These are phyloP conservation scores for Hymenoscyphus repandus DNA, from an alignment of 2,329 filamentous ascomycete species.

Conservation along the genomic window DNA sequence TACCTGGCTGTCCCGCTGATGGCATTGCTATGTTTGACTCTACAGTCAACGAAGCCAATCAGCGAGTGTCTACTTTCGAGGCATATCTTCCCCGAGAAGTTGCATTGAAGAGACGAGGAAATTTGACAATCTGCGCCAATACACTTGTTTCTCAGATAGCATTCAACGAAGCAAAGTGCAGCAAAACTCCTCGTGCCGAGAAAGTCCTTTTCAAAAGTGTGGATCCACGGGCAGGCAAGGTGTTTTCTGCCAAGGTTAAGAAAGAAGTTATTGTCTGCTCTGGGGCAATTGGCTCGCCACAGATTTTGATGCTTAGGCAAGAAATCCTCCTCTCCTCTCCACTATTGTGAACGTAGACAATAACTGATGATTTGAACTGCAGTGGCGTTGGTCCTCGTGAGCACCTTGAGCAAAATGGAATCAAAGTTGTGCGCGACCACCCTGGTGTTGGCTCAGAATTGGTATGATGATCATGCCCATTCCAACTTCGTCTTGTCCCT, in stretches of 20 bases:
- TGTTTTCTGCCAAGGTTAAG: conserved; percentile 1
- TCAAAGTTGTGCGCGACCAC: conserved; percentile 5
- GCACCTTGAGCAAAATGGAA: conserved; percentile 5
- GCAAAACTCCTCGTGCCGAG: not conserved
- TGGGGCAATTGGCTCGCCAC: conserved; percentile 6
- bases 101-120: conserved; percentile 2
- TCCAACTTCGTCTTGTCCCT: too few relatives aligned
- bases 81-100: conserved; percentile 8
- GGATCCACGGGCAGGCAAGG: not conserved
- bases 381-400: conserved; percentile 6
- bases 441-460: conserved; percentile 6
- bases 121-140: conserved; percentile 6
- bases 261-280: conserved; percentile 11
- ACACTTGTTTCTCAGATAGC: conserved; percentile 3
- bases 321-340: not conserved
- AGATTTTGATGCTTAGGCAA: conserved; percentile 11
- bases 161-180: not conserved
- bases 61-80: conserved; percentile 8
- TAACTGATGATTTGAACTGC: not conserved
- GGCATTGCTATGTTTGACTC: conserved; percentile 5
- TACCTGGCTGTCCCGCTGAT: conserved; percentile 4
- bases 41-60: not conserved
- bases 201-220: not conserved
- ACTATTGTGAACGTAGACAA: not conserved
- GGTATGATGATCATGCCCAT: not conserved